Conservation (phyloP, 345 rosid genomes). For the Litchi chinensis region DNA sequence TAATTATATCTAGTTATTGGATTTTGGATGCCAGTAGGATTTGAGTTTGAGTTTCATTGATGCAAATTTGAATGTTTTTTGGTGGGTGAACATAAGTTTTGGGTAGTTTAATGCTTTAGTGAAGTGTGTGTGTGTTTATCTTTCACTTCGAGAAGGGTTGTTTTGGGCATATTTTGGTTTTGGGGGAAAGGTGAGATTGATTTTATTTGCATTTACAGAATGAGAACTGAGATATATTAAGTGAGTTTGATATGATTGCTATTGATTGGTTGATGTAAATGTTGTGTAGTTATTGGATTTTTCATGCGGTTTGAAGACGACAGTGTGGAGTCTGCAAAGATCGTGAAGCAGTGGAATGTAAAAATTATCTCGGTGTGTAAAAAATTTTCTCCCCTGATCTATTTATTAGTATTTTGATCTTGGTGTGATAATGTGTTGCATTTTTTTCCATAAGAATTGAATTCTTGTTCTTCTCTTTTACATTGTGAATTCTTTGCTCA, state of each 20-base stretch:
- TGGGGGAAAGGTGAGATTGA: neutral
- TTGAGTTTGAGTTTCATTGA: neutral
- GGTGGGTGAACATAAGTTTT: neutral
- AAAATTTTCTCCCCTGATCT: neutral
- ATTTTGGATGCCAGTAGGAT: neutral
- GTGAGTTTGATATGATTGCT: neutral
- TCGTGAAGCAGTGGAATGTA: slow-evolving; percentile 97
- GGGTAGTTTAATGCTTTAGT: neutral
- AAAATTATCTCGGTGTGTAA: slow-evolving; percentile 84
- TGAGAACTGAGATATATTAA: neutral
- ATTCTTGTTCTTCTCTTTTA: neutral
- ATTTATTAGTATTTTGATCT: neutral
- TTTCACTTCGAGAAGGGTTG: neutral
- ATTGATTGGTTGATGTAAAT: slow-evolving; percentile 14
- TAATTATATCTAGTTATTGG: neutral
- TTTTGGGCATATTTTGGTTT: neutral
- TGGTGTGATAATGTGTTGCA: neutral
- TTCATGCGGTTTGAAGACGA: slow-evolving; percentile 96
- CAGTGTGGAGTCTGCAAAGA: slow-evolving; percentile 90
- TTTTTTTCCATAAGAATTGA: neutral
- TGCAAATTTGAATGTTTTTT: neutral
- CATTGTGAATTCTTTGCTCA: neutral
- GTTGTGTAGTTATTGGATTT: slow-evolving; percentile 81
- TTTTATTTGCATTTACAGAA: neutral
- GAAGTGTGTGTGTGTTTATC: neutral